Conservation (phyloP, 768 basidiomycete species). For the Baorangia bicolor region DNA sequence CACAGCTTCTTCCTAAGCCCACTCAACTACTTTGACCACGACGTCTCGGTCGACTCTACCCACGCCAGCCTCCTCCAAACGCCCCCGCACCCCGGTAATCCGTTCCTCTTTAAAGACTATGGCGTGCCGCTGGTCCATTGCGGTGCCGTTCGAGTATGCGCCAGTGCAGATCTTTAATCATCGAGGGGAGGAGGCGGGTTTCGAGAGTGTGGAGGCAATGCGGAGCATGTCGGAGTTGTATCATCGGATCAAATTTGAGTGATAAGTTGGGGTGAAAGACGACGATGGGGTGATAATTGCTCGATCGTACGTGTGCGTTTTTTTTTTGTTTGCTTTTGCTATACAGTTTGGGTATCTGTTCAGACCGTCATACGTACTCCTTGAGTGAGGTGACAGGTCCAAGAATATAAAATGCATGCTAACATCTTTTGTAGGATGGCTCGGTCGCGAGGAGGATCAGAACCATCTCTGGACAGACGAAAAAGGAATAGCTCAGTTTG, state of each 20-base stretch:
- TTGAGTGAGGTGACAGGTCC: no score
- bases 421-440: no score
- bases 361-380: no score
- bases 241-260: slow-evolving; percentile 38
- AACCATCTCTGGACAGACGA: no score
- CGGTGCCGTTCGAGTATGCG: slow-evolving; percentile 40
- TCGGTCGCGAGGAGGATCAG: no score
- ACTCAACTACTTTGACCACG: slow-evolving; percentile 64
- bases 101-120: slow-evolving; percentile 50
- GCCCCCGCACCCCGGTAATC: slow-evolving; percentile 37
- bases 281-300: no score
- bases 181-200: slow-evolving; percentile 32
- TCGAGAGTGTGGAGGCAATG: slow-evolving; percentile 38
- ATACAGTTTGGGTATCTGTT: no score
- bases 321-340: no score
- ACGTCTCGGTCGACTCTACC: slow-evolving; percentile 56
- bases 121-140: slow-evolving; percentile 46
- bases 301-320: no score
- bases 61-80: slow-evolving; percentile 50
- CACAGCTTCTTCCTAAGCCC: slow-evolving; percentile 56
- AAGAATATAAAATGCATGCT: no score
- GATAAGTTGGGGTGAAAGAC: slow-evolving; percentile 12
- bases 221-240: slow-evolving; percentile 39
- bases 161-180: slow-evolving; percentile 35
- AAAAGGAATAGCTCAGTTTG: no score